Percentiles rank a stretch among this genome's conserved stretches.
phyloP scores from a whole-genome alignment of 495 filamentous ascomycete genomes.

The Tuber melanosporum region DNA sequence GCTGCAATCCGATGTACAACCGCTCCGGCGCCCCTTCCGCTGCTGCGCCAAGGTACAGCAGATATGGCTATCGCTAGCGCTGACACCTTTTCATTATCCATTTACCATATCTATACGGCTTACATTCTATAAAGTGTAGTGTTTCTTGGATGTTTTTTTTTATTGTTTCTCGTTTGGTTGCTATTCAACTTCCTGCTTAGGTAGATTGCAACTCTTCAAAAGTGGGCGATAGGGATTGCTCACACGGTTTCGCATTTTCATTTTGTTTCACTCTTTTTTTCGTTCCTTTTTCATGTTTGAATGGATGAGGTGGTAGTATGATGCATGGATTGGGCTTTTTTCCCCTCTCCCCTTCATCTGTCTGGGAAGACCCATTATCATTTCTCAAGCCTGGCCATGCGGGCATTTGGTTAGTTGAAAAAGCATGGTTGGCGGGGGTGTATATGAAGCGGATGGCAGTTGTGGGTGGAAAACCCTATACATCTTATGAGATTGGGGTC shows the following conservation, averaged over 20 bases:
- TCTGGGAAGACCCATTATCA: slow-evolving; percentile 29
- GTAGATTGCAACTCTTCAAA: slow-evolving; percentile 26
- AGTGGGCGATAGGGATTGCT: slow-evolving; percentile 9
- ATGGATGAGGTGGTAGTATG: slow-evolving; percentile 21
- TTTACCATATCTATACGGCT: slow-evolving; percentile 6
- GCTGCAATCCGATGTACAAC: slow-evolving; percentile 68
- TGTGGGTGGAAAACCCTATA: not conserved
- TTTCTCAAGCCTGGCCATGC: slow-evolving; percentile 38
- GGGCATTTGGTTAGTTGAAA: slow-evolving; percentile 38
- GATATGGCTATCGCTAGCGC: slow-evolving; percentile 40
- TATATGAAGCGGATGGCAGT: slow-evolving; percentile 7
- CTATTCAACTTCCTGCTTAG: slow-evolving; percentile 33
- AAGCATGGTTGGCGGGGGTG: slow-evolving; percentile 25
- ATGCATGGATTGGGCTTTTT: slow-evolving; percentile 15
- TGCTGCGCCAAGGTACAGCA: slow-evolving; percentile 34
- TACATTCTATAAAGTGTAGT: slow-evolving; percentile 4
- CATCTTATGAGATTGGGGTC: slow-evolving; percentile 6
- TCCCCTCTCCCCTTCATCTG: slow-evolving; percentile 27
- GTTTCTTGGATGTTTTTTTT: slow-evolving; percentile 29
- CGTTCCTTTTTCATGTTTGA: slow-evolving; percentile 20
- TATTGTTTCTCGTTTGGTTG: slow-evolving; percentile 38
- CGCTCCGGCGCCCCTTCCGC: slow-evolving; percentile 37
- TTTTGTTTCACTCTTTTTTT: slow-evolving; percentile 26
- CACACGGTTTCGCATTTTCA: slow-evolving; percentile 14
- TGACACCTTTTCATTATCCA: slow-evolving; percentile 1